Evolutionary conservation across 2,329 filamentous ascomycete genomes (phyloP).

Genomic region (Sporothrix brasiliensis): DNA sequence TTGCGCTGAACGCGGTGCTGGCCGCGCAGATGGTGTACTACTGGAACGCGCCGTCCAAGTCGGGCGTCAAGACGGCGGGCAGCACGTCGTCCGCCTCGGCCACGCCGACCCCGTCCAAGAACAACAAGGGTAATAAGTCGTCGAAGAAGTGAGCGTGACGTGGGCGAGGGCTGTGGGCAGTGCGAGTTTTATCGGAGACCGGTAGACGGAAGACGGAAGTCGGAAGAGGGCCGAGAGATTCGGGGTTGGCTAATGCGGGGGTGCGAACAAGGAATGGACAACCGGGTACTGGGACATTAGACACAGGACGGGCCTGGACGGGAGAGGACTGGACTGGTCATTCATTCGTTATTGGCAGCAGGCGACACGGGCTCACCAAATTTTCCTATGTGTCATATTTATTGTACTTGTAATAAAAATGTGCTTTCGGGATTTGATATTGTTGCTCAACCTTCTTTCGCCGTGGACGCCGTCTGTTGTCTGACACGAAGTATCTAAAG

Average conservation of each 20-base stretch:
- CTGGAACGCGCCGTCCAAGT: conserved; percentile 68
- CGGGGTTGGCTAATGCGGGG: background rate
- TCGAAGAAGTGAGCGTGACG: conserved; percentile 25
- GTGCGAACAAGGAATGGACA: conserved; percentile 6
- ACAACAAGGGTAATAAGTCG: conserved; percentile 30
- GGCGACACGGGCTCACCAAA: background rate
- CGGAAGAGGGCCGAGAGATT: background rate
- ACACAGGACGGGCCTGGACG: background rate
- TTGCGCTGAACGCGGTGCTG: conserved; percentile 83
- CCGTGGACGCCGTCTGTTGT: conserved; percentile 15
- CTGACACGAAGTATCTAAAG: background rate
- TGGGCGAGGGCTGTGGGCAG: background rate
- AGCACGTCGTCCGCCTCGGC: conserved; percentile 1
- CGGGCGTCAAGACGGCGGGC: conserved; percentile 8
- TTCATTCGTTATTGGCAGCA: conserved; percentile 14
- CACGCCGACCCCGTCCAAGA: conserved; percentile 25
- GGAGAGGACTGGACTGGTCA: background rate
- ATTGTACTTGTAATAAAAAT: conserved; percentile 12
- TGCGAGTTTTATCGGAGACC: background rate
- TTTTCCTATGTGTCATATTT: conserved; percentile 7
- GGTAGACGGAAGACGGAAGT: background rate
- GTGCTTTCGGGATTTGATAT: background rate
- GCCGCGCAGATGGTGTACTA: conserved; percentile 93
- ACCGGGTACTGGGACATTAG: background rate
- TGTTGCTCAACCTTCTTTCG: background rate